phyloP scores from a whole-genome alignment of 257 asterid species.

The Ajuga chamaepitys region DNA sequence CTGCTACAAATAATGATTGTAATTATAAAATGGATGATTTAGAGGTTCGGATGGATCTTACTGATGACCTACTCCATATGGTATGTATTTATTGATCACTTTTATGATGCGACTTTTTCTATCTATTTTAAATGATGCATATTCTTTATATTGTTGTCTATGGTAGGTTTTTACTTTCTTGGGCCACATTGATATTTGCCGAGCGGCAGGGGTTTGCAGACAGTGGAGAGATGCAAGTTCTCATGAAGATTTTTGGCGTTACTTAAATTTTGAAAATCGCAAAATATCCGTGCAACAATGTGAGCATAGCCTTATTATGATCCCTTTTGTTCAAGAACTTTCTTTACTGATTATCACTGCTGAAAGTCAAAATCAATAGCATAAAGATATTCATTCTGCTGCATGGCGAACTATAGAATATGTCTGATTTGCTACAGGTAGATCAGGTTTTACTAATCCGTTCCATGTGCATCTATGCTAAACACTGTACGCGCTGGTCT shows the following conservation, averaged over 20 bases:
- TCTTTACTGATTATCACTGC: neutral
- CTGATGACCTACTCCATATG: slow-evolving; percentile 95
- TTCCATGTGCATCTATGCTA: neutral
- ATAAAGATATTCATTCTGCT: neutral
- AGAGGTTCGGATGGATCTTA: slow-evolving; percentile 89
- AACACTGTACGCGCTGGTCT: neutral
- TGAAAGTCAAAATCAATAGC: neutral
- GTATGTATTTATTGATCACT: slow-evolving; percentile 26
- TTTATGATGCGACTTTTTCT: neutral
- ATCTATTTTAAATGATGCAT: neutral
- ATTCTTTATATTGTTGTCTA: slow-evolving; percentile 1
- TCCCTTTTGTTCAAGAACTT: slow-evolving; percentile 2
- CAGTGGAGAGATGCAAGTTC: slow-evolving; percentile 98
- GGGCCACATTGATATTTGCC: slow-evolving; percentile 85
- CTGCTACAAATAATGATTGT: slow-evolving; percentile 26
- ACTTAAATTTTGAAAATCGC: slow-evolving; percentile 77
- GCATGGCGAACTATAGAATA: neutral
- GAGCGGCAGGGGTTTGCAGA: slow-evolving; percentile 82
- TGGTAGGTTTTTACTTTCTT: slow-evolving; percentile 82
- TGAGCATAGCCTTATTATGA: slow-evolving; percentile 33
- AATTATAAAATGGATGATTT: slow-evolving; percentile 35
- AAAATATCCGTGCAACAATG: slow-evolving; percentile 61
- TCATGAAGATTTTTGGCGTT: slow-evolving; percentile 98
- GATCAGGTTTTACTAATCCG: neutral
- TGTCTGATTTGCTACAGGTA: neutral